A percentile compares a stretch with the other conserved stretches of the same genome.
phyloP scores from a whole-genome alignment of 441 rosid species.

The Erysimum cheiri region DNA sequence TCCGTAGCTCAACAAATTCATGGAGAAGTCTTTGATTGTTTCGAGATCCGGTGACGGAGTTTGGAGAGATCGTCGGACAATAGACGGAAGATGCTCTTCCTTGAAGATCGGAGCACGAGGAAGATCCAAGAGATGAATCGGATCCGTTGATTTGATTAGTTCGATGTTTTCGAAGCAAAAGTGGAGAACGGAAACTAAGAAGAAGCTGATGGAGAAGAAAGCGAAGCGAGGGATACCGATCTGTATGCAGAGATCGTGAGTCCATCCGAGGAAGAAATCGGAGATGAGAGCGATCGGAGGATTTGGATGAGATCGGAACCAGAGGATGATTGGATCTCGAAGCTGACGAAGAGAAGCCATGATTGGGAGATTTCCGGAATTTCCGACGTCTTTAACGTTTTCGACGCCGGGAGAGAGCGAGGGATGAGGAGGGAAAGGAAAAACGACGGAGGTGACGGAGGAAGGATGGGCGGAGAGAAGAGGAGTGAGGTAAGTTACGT shows the following conservation, averaged over 20 bases:
- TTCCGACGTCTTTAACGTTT: constrained; percentile 55
- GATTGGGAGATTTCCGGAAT: constrained; percentile 48
- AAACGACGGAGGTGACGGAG: constrained; percentile 41
- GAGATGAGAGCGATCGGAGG: constrained; percentile 69
- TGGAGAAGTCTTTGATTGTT: constrained; percentile 37
- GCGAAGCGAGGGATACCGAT: constrained; percentile 50
- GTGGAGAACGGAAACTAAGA: constrained; percentile 39
- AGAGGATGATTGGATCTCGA: constrained; percentile 47
- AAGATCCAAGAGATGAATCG: constrained; percentile 45
- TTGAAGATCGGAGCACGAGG: constrained; percentile 54
- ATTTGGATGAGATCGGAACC: constrained; percentile 57
- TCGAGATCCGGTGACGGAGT: constrained; percentile 41
- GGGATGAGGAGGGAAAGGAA: constrained; percentile 64
- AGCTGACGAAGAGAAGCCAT: constrained; percentile 52
- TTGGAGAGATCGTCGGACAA: constrained; percentile 39
- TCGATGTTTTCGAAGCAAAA: constrained; percentile 44
- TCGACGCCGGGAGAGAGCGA: constrained; percentile 55
- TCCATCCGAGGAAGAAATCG: constrained; percentile 76
- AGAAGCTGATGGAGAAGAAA: constrained; percentile 49
- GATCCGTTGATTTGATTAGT: constrained; percentile 26
- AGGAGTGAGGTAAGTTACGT: constrained; percentile 50
- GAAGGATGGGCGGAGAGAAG: constrained; percentile 53
- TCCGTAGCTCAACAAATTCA: constrained; percentile 51
- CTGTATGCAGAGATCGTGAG: constrained; percentile 40
- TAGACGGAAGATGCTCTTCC: constrained; percentile 55